Percentiles rank a stretch among this genome's conserved stretches.
Evolutionary conservation across 352 stramenopile species (phyloP).

Genomic region (Pythium dissotocum): DNA sequence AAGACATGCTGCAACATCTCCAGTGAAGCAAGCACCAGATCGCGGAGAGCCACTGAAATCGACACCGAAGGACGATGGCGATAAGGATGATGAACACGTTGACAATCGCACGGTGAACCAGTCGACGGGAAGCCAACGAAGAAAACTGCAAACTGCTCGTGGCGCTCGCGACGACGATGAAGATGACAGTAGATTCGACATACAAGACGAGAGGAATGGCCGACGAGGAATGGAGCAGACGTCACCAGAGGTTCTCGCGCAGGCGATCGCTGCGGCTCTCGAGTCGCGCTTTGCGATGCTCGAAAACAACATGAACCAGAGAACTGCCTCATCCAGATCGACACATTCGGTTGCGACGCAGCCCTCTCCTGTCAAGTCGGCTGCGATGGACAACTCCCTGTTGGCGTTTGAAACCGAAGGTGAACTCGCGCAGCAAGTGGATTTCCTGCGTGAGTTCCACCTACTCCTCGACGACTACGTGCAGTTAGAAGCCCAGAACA

Average conservation of each 20-base stretch:
- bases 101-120: not conserved
- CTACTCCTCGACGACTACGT: conserved; percentile 67
- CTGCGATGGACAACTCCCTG: conserved; percentile 11
- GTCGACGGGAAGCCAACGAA: not conserved
- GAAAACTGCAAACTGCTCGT: not conserved
- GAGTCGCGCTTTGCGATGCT: conserved; percentile 23
- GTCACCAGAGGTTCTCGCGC: conserved; percentile 24
- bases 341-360: conserved; percentile 15
- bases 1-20: conserved; percentile 6
- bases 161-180: not conserved
- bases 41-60: not conserved
- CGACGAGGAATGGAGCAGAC: conserved; percentile 4
- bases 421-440: conserved; percentile 56
- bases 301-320: conserved; percentile 9
- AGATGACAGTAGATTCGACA: not conserved
- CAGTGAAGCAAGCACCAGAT: not conserved
- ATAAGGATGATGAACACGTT: not conserved
- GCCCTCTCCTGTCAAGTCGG: conserved; percentile 12
- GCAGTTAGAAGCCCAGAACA: conserved; percentile 47
- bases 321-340: not conserved
- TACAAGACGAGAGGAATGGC: not conserved
- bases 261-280: conserved; percentile 31
- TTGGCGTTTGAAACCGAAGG: conserved; percentile 55
- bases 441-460: conserved; percentile 68
- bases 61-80: not conserved